Conservation (phyloP, 2,329 filamentous ascomycete genomes). For the Delphinella strobiligena region DNA sequence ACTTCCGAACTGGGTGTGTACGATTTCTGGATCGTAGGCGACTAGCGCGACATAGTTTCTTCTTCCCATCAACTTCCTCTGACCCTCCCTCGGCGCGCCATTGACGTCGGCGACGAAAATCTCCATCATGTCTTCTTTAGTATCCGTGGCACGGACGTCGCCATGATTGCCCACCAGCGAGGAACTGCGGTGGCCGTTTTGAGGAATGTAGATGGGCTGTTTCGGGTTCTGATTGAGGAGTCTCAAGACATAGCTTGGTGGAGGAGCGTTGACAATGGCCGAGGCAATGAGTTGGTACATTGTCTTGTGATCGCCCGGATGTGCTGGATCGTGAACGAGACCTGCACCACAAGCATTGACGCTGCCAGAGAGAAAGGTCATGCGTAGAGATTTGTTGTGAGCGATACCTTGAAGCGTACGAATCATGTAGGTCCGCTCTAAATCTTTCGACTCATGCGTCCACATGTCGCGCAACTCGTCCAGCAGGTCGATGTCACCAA, state of each 20-base stretch:
- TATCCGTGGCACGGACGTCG: conserved; percentile 58
- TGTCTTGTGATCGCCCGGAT: conserved; percentile 90
- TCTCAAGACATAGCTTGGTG: conserved; percentile 75
- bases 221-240: conserved; percentile 73
- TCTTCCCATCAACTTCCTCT: conserved; percentile 74
- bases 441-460: conserved; percentile 96
- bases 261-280: conserved; percentile 80
- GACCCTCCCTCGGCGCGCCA: conserved; percentile 69
- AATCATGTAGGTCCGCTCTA: conserved; percentile 93
- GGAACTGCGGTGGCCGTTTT: conserved; percentile 63
- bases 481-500: conserved; percentile 87
- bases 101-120: conserved; percentile 92
- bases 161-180: conserved; percentile 27
- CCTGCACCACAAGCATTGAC: conserved; percentile 89
- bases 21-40: conserved; percentile 80
- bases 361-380: conserved; percentile 90
- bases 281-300: conserved; percentile 98
- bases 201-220: conserved; percentile 78
- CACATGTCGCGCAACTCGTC: conserved; percentile 94
- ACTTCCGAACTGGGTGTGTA: conserved; percentile 30
- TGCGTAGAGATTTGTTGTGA: conserved; percentile 87
- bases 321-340: conserved; percentile 82
- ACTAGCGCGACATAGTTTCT: conserved; percentile 88
- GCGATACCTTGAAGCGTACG: conserved; percentile 90
- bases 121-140: conserved; percentile 99